A percentile compares a stretch with the other conserved stretches of the same genome.
Conservation (phyloP, 495 filamentous ascomycete species). For the Hypomontagnella submonticulosa region DNA sequence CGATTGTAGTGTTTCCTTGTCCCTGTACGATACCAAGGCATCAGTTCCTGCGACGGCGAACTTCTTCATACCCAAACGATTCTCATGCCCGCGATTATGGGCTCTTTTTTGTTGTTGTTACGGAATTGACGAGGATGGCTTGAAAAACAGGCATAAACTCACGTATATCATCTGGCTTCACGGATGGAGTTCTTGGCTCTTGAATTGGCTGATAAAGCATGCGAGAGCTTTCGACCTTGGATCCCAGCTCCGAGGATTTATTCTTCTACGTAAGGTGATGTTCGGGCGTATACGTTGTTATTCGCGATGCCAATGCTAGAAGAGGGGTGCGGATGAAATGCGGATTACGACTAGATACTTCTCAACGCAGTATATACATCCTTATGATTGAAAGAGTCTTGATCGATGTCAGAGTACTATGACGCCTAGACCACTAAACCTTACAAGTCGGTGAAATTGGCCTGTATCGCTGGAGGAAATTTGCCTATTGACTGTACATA, state of each 20-base stretch:
- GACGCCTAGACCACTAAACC: too few relatives aligned
- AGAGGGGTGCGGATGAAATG: slow-evolving; percentile 30
- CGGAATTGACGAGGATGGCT: slow-evolving; percentile 43
- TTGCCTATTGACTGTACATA: too few relatives aligned
- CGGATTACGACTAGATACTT: slow-evolving; percentile 47
- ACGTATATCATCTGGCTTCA: slow-evolving; percentile 46
- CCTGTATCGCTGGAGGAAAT: not conserved
- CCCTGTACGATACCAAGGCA: slow-evolving; percentile 39
- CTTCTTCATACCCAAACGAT: slow-evolving; percentile 28
- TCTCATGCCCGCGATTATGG: slow-evolving; percentile 22
- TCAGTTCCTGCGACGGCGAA: slow-evolving; percentile 26
- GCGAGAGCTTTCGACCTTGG: slow-evolving; percentile 30
- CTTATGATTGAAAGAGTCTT: slow-evolving; percentile 19
- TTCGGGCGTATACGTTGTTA: slow-evolving; percentile 40
- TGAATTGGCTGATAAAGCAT: slow-evolving; percentile 36
- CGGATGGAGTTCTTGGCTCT: slow-evolving; percentile 46
- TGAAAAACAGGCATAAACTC: slow-evolving; percentile 38
- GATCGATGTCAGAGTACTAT: slow-evolving; percentile 3
- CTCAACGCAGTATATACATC: slow-evolving; percentile 46
- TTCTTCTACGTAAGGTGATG: slow-evolving; percentile 31
- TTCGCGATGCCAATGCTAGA: slow-evolving; percentile 38
- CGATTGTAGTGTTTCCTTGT: slow-evolving; percentile 18
- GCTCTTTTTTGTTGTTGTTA: slow-evolving; percentile 44
- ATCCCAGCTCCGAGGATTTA: slow-evolving; percentile 31
- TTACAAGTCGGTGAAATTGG: not conserved